phyloP scores from a whole-genome alignment of 164 flowering plant species.

The grape (Vitis vinifera) region DNA sequence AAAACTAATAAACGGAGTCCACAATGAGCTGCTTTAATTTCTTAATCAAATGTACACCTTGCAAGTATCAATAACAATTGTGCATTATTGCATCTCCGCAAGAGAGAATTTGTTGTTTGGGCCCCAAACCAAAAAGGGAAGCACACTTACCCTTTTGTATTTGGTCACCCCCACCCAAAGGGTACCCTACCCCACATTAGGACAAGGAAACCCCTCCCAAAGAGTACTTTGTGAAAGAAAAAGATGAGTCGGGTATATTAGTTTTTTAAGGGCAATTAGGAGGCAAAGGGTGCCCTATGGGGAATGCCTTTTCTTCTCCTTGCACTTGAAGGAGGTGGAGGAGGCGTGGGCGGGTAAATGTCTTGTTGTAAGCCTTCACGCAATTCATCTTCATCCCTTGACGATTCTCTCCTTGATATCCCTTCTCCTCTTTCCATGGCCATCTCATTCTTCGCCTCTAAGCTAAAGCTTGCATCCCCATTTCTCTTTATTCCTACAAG shows the following conservation, averaged over 20 bases:
- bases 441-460: slow-evolving; percentile 45
- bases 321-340: slow-evolving; percentile 58
- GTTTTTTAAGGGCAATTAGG: slow-evolving; percentile 23
- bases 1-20: slow-evolving; percentile 42
- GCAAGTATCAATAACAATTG: slow-evolving; percentile 26
- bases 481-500: slow-evolving; percentile 73
- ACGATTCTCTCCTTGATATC: slow-evolving; percentile 22
- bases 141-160: slow-evolving; percentile 20
- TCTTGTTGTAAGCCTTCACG: slow-evolving; percentile 59
- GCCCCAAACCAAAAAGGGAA: slow-evolving; percentile 23
- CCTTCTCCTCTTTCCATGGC: slow-evolving; percentile 41
- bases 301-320: slow-evolving; percentile 92
- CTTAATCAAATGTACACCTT: slow-evolving; percentile 30
- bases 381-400: slow-evolving; percentile 49
- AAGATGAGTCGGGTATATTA: not conserved
- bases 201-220: slow-evolving; percentile 18
- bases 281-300: slow-evolving; percentile 83
- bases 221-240: slow-evolving; percentile 4
- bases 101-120: slow-evolving; percentile 24
- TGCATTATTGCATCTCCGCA: slow-evolving; percentile 29
- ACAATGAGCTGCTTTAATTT: slow-evolving; percentile 32
- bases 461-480: slow-evolving; percentile 64
- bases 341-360: slow-evolving; percentile 60
- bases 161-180: slow-evolving; percentile 1
- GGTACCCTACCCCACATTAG: slow-evolving; percentile 6